phyloP scores from a whole-genome alignment of 176 grass and related monocot genomes.

The sorghum (Sorghum bicolor) region Sorghum_bicolor_NCBIv3 NC_012870.2:16531001-16531500 shows the following conservation, averaged over 20 bases:
- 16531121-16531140: no score
- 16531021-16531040: no score
- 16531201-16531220: constrained; percentile 25
- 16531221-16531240: constrained; percentile 23
- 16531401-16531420: constrained; percentile 29
- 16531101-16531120: no score
- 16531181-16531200: constrained; percentile 30
- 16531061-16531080: not conserved
- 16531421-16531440: not conserved
- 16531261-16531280: constrained; percentile 33
- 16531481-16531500: constrained; percentile 19
- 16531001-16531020: no score
- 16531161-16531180: no score
- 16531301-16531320: constrained; percentile 30
- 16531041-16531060: constrained; percentile 11
- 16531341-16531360: constrained; percentile 11
- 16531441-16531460: constrained; percentile 24
- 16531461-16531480: constrained; percentile 36
- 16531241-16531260: constrained; percentile 28
- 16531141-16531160: no score
- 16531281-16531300: not conserved
- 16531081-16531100: no score
- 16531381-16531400: not conserved
- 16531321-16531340: constrained; percentile 28
- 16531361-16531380: constrained; percentile 25